Conservation (phyloP, 176 grass and related monocot genomes). For the Hsuehochloa calcarea region DNA sequence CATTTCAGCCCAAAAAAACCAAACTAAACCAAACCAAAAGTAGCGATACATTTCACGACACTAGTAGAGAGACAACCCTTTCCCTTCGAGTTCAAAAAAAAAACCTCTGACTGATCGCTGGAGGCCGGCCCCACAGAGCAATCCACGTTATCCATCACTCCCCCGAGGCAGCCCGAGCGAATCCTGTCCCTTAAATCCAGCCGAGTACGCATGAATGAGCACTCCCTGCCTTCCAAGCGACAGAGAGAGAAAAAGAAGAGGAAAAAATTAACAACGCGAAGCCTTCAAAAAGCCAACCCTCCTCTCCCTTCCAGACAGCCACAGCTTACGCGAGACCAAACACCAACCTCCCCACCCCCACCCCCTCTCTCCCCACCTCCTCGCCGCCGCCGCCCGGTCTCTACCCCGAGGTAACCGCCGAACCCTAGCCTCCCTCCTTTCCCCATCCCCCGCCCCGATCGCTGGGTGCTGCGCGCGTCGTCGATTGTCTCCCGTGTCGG, state of each 20-base stretch:
- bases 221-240: slow-evolving; percentile 4
- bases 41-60: too few relatives aligned
- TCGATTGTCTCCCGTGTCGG: slow-evolving; percentile 26
- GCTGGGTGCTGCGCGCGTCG: background rate
- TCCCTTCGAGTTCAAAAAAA: background rate
- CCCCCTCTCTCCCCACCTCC: background rate
- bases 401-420: slow-evolving; percentile 30
- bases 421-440: background rate
- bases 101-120: background rate
- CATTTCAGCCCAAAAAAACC: too few relatives aligned
- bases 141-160: slow-evolving; percentile 47
- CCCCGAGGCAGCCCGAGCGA: background rate
- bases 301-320: slow-evolving; percentile 32
- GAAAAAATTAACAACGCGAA: slow-evolving; percentile 29
- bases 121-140: slow-evolving; percentile 2
- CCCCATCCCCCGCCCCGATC: background rate
- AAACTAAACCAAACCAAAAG: too few relatives aligned
- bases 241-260: background rate
- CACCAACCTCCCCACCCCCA: slow-evolving; percentile 44
- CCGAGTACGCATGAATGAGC: background rate
- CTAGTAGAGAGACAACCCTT: background rate
- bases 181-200: slow-evolving; percentile 28
- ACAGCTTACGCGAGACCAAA: slow-evolving; percentile 47
- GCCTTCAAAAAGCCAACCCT: slow-evolving; percentile 48
- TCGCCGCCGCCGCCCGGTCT: slow-evolving; percentile 35